Conservation (phyloP, 2,329 filamentous ascomycete species). For the Coniochaeta pulveracea region DNA sequence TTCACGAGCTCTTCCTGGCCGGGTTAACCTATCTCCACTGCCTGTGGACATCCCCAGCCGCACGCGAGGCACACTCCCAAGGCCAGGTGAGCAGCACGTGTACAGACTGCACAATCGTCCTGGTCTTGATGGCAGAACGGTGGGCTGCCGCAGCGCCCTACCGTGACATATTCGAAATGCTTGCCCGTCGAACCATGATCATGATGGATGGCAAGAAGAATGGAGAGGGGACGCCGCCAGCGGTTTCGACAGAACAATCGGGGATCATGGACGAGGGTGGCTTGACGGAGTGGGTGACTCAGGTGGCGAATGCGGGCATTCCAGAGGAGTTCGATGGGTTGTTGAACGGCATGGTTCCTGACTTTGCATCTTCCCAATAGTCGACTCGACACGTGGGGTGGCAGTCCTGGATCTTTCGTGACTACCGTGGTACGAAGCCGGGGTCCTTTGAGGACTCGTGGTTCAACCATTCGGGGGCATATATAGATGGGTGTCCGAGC, state of each 20-base stretch:
- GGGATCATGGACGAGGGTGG: not conserved
- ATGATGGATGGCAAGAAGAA: conserved; percentile 9
- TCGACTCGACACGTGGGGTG: too few species aligned
- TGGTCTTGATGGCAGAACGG: conserved; percentile 19
- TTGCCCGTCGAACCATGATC: conserved; percentile 14
- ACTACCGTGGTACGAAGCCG: too few species aligned
- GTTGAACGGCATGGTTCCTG: too few species aligned
- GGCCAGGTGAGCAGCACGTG: conserved; percentile 15
- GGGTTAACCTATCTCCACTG: conserved; percentile 17
- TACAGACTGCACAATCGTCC: conserved; percentile 17
- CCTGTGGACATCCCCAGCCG: conserved; percentile 17
- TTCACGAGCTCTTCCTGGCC: conserved; percentile 5
- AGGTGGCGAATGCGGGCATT: conserved; percentile 1
- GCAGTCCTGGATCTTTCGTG: too few species aligned
- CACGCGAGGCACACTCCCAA: conserved; percentile 6
- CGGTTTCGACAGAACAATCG: not conserved
- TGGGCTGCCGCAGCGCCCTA: conserved; percentile 19
- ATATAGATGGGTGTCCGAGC: too few species aligned
- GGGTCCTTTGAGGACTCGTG: too few species aligned
- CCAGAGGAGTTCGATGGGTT: conserved; percentile 1
- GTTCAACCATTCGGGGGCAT: too few species aligned
- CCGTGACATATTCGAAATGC: conserved; percentile 20
- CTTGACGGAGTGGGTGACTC: conserved; percentile 2
- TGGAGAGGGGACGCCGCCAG: not conserved
- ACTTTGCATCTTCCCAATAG: too few species aligned